These are phyloP conservation scores for Aurifilum marmelostoma DNA, from an alignment of 2,329 filamentous ascomycete genomes.

Conservation along the genomic window DNA sequence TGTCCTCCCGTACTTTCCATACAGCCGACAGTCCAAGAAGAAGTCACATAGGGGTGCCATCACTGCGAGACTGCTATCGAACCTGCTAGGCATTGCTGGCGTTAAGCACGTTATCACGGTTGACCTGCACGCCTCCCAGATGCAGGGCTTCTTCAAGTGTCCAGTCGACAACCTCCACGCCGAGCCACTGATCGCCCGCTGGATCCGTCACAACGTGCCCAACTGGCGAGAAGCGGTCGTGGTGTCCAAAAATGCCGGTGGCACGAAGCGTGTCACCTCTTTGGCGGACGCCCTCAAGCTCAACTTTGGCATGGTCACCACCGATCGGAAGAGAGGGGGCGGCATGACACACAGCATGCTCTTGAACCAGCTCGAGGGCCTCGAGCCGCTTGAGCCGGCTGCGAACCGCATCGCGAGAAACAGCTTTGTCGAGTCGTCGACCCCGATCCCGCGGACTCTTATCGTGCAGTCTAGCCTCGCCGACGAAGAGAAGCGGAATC, in stretches of 20 bases:
- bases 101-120: conserved; percentile 98
- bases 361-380: conserved; percentile 67
- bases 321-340: conserved; percentile 67
- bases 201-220: conserved; percentile 87
- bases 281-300: conserved; percentile 94
- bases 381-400: conserved; percentile 43
- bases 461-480: conserved; percentile 31
- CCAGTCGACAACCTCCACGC: conserved; percentile 97
- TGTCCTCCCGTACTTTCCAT: conserved; percentile 95
- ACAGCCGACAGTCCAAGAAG: conserved; percentile 98
- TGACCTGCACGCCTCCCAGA: conserved; percentile 95
- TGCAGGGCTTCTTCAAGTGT: conserved; percentile 99
- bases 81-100: conserved; percentile 88
- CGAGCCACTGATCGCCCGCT: conserved; percentile 91
- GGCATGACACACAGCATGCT: conserved; percentile 81
- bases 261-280: conserved; percentile 95
- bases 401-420: conserved; percentile 31
- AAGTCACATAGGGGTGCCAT: conserved; percentile 96
- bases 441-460: conserved; percentile 36
- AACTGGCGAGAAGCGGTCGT: conserved; percentile 92
- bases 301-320: conserved; percentile 96
- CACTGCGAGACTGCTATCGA: conserved; percentile 95
- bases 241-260: conserved; percentile 96
- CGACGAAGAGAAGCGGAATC: conserved; percentile 48
- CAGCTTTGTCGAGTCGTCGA: conserved; percentile 31